phyloP scores from a whole-genome alignment of 208 protist species.

The Strigomonas culicis region DNA sequence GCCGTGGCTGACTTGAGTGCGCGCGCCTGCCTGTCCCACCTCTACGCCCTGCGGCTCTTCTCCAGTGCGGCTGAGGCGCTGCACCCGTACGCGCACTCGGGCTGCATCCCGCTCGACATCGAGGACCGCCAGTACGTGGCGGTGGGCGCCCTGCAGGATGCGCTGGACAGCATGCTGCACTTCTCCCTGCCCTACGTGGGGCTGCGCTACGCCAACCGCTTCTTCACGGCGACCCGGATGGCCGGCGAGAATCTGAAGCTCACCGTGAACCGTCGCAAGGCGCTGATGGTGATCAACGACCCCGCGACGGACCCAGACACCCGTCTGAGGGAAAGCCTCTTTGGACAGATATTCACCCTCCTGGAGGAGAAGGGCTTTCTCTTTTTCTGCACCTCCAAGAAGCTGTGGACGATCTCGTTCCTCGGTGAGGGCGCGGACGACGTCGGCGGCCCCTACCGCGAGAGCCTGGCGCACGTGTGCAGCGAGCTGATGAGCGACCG shows the following conservation, averaged over 20 bases:
- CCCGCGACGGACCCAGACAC: conserved; percentile 21
- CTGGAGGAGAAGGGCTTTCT: conserved; percentile 39
- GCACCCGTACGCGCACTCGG: conserved; percentile 5
- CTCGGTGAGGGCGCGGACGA: conserved; percentile 91
- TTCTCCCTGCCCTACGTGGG: conserved; percentile 15
- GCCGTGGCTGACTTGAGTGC: not conserved
- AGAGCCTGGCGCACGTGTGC: conserved; percentile 89
- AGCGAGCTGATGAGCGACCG: conserved; percentile 81
- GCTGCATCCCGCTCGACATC: conserved; percentile 3
- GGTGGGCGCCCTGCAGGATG: not conserved
- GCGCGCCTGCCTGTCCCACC: not conserved
- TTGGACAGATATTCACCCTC: conserved; percentile 86
- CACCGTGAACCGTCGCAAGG: conserved; percentile 79
- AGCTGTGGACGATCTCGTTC: conserved; percentile 87
- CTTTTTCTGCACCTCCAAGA: conserved; percentile 76
- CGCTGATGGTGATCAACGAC: conserved; percentile 60
- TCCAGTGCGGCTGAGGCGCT: conserved; percentile 1
- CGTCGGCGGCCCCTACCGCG: conserved; percentile 91
- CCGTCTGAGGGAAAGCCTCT: conserved; percentile 68
- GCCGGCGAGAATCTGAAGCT: conserved; percentile 63
- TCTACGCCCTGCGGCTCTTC: not conserved
- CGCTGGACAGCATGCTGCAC: conserved; percentile 3
- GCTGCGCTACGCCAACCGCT: conserved; percentile 37
- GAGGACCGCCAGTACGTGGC: not conserved
- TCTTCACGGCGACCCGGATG: conserved; percentile 43